phyloP scores from a whole-genome alignment of 345 rosid genomes.

The Pistacia integerrima region DNA sequence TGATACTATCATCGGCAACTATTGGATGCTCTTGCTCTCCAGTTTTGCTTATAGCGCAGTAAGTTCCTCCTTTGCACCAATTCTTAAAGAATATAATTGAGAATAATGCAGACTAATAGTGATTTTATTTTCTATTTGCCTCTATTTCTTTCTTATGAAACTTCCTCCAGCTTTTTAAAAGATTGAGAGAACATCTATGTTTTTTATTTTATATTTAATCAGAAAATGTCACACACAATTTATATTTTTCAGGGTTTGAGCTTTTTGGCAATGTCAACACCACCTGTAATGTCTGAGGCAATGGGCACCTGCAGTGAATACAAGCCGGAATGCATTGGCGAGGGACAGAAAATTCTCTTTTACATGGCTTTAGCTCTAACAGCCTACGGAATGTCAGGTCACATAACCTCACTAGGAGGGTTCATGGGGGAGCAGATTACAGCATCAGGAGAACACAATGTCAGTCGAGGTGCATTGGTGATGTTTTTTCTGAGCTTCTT shows the following conservation, averaged over 20 bases:
- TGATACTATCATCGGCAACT: conserved; percentile 22
- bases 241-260: conserved; percentile 15
- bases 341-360: conserved; percentile 21
- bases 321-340: conserved; percentile 21
- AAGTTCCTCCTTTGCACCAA: neutral
- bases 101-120: too few relatives aligned
- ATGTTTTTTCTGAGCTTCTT: neutral
- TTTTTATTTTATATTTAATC: too few relatives aligned
- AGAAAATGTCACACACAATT: too few relatives aligned
- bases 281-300: conserved; percentile 8
- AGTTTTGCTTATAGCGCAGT: conserved; percentile 12
- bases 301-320: conserved; percentile 17
- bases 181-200: too few relatives aligned
- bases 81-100: too few relatives aligned
- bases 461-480: neutral
- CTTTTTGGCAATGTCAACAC: conserved; percentile 24
- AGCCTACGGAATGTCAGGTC: conserved; percentile 24
- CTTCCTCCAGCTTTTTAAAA: too few relatives aligned
- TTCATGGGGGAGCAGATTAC: conserved; percentile 7
- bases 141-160: too few relatives aligned
- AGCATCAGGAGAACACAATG: neutral
- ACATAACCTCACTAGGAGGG: neutral
- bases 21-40: conserved; percentile 20
- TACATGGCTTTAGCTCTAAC: conserved; percentile 20
- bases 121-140: too few relatives aligned